These are phyloP conservation scores for Coemansia brasiliensis DNA, from an alignment of 192 early-diverging fungal genomes.

Conservation along the genomic window DNA sequence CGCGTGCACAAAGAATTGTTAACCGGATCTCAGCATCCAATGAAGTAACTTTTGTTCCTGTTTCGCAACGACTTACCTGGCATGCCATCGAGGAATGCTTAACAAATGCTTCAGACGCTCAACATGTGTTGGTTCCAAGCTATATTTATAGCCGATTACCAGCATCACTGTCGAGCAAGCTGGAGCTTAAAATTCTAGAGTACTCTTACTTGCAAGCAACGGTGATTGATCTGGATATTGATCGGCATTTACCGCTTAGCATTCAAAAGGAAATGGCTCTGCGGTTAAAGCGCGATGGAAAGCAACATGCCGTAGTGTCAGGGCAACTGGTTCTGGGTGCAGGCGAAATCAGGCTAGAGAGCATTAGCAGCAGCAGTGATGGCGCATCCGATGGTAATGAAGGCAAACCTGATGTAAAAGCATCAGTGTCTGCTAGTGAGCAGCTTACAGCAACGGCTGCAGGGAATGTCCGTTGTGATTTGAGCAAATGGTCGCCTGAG, in stretches of 20 bases:
- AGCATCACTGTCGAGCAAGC: conserved; percentile 6
- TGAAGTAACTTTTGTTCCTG: conserved; percentile 40
- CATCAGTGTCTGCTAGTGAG: background rate
- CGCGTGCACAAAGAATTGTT: conserved; percentile 36
- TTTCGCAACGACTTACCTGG: conserved; percentile 32
- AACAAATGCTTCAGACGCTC: conserved; percentile 24
- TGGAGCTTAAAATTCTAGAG: conserved; percentile 40
- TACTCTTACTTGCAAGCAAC: conserved; percentile 44
- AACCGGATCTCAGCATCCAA: conserved; percentile 21
- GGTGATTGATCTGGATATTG: conserved; percentile 40
- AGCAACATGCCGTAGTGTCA: conserved; percentile 42
- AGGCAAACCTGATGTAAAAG: background rate
- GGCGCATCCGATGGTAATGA: background rate
- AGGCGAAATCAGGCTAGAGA: conserved; percentile 40
- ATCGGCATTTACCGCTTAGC: conserved; percentile 46
- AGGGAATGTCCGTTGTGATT: background rate
- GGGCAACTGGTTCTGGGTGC: conserved; percentile 35
- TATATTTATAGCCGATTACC: conserved; percentile 31
- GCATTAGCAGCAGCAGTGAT: background rate
- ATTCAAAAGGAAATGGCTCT: conserved; percentile 45
- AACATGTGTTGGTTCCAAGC: conserved; percentile 52
- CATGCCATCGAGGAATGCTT: conserved; percentile 40
- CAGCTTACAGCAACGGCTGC: background rate
- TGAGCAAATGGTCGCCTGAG: conserved; percentile 40
- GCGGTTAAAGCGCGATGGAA: conserved; percentile 27